A percentile compares a stretch with the other conserved stretches of the same genome.
Evolutionary conservation across 148 eudicot species (phyloP).

Genomic region (Salicornia ramosissima): DNA sequence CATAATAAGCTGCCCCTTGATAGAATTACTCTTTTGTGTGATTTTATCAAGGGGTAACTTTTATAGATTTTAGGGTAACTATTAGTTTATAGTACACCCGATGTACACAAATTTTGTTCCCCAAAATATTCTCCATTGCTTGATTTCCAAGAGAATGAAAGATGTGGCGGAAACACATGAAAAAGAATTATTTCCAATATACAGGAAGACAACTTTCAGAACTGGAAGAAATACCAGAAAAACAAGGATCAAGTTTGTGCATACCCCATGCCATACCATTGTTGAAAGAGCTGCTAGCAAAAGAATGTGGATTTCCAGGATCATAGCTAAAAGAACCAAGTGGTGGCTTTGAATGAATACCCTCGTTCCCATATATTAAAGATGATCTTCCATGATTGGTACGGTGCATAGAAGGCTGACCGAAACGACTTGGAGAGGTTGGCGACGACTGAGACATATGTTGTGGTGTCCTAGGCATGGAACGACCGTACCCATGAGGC

Average conservation of each 20-base stretch:
- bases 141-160: not conserved
- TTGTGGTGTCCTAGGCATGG: constrained; percentile 45
- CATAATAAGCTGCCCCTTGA: too few relatives aligned
- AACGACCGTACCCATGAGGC: constrained; percentile 47
- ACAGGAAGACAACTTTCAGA: not conserved
- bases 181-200: not conserved
- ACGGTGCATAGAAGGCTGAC: constrained; percentile 62
- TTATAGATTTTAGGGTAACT: too few relatives aligned
- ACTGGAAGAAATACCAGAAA: not conserved
- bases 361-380: constrained; percentile 44
- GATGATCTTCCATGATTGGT: constrained; percentile 50
- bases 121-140: not conserved
- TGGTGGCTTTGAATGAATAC: constrained; percentile 46
- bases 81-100: too few relatives aligned
- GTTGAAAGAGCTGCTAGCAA: constrained; percentile 42
- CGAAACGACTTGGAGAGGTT: constrained; percentile 67
- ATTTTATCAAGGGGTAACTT: too few relatives aligned
- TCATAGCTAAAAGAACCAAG: constrained; percentile 34
- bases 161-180: not conserved
- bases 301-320: constrained; percentile 44
- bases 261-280: constrained; percentile 56
- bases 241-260: constrained; percentile 7
- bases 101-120: too few relatives aligned
- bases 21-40: too few relatives aligned
- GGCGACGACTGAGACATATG: constrained; percentile 49